These are phyloP conservation scores for Paecilomyces fulvus DNA, from an alignment of 2,329 filamentous ascomycete species.

Conservation along the genomic window DNA sequence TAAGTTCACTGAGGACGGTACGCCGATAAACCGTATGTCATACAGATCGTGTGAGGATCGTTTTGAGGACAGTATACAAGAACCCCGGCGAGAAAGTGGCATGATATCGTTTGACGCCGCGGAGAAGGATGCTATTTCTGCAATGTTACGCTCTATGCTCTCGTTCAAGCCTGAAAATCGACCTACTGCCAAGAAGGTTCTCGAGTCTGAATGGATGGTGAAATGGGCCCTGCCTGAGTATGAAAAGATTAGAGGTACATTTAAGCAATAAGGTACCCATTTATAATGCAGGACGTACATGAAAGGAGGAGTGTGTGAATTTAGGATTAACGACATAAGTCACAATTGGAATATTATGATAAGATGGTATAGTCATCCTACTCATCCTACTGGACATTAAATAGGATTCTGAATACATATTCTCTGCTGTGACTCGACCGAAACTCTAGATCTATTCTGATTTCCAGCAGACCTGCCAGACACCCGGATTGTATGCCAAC, in stretches of 20 bases:
- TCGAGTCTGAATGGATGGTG: constrained; percentile 22
- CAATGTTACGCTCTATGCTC: constrained; percentile 20
- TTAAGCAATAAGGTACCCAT: no score
- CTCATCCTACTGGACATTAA: no score
- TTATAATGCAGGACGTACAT: no score
- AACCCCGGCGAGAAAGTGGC: constrained; percentile 15
- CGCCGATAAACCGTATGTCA: constrained; percentile 3
- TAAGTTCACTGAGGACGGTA: constrained; percentile 18
- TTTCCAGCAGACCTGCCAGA: no score
- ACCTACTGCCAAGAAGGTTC: constrained; percentile 14
- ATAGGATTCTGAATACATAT: no score
- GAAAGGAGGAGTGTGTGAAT: no score
- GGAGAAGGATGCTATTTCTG: constrained; percentile 18
- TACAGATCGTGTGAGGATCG: constrained; percentile 16
- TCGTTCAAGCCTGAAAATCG: constrained; percentile 18
- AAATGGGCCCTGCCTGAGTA: constrained; percentile 19
- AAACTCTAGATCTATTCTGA: no score
- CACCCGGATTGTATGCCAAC: no score
- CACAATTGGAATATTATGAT: no score
- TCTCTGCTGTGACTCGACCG: no score
- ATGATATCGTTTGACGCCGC: constrained; percentile 13
- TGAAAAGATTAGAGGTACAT: background rate
- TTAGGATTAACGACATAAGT: no score
- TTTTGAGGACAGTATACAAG: constrained; percentile 20
- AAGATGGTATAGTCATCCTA: no score